These are phyloP conservation scores for Bruguiera hainesii DNA, from an alignment of 441 rosid genomes.

Conservation along the genomic window DNA sequence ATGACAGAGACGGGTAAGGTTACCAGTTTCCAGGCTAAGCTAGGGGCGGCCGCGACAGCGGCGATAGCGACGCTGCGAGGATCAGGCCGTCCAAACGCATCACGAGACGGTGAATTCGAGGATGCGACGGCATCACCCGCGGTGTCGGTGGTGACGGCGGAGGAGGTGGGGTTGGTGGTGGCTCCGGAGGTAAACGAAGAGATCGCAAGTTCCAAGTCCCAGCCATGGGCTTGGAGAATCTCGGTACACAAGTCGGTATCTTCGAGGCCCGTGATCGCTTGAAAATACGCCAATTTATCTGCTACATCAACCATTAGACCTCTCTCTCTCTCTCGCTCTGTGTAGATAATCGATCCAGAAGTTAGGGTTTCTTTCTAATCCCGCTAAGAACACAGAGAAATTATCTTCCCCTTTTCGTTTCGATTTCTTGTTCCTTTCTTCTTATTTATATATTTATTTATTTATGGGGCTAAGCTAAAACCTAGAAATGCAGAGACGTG, in stretches of 20 bases:
- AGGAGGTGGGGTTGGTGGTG: slow-evolving; percentile 15
- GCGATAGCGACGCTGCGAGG: slow-evolving; percentile 15
- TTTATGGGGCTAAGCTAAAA: no score
- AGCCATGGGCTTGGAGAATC: slow-evolving; percentile 90
- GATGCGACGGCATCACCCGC: slow-evolving; percentile 8
- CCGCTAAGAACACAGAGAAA: no score
- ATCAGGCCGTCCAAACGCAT: slow-evolving; percentile 22
- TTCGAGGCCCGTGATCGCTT: slow-evolving; percentile 85
- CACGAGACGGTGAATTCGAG: slow-evolving; percentile 30
- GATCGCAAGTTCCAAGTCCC: slow-evolving; percentile 98
- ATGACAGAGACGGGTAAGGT: slow-evolving; percentile 80
- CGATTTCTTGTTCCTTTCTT: no score
- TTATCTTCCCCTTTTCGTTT: no score
- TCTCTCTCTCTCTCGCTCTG: neutral
- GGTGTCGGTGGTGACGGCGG: slow-evolving; percentile 6
- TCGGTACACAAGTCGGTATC: slow-evolving; percentile 87
- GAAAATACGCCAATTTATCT: slow-evolving; percentile 85
- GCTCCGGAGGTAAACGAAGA: slow-evolving; percentile 59
- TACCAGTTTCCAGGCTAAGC: slow-evolving; percentile 74
- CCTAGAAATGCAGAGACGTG: no score
- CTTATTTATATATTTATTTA: no score
- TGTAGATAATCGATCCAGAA: no score
- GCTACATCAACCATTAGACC: slow-evolving; percentile 71
- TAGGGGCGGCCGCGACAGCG: slow-evolving; percentile 35
- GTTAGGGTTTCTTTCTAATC: no score